Evolutionary conservation across 352 stramenopile species (phyloP), one percentile per base, ranked within the genome.

Genomic region (Pythium dissimile): DNA sequence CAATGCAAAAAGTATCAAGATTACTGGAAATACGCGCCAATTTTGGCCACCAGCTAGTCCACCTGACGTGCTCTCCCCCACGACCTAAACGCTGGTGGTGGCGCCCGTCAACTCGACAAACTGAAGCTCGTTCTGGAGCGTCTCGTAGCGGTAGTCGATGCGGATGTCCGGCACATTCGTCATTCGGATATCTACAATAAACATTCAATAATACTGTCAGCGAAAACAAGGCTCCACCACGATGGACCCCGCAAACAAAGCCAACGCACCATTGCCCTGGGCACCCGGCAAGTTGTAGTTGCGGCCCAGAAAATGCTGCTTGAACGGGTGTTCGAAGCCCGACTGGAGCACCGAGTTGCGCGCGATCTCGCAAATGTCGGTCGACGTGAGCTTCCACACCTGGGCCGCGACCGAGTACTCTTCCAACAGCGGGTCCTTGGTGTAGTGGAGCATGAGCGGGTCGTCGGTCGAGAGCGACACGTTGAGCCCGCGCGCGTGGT

Each of bases 391-490:
- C 66, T 97, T 96, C 91, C 92, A 98, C 32, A 98, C 90, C 59
- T 97, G 88, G 4, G 85, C 79, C 73, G 91, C 92, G 20, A 97
- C 84, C 52, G 75, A 97, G 67, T 98, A 98, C 54, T 98, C 90
- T 77, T 99, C 97, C 15, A 99, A 70, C 27, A 99, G 71, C 23
- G 97, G 84, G 69, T 99, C 97, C 66, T 99, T 98, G 12, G 94
- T 98, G 84, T 99, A 98, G 71, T 99, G 97, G 31, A 99, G 94
- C 73, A 99, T 88, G 23, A 99, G 77, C 10, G 97, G 97, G 72
- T 99, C 97, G 62, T 99, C 97, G 13, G 97, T 99, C 41, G 92
- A 98, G 24, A 99, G 71, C 12, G 96, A 98, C 18, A 99, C 96
- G 70, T 99, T 99, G 44, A 99, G 71, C 1, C 97, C 97, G 34